Evolutionary conservation across 768 basidiomycete species (phyloP), one percentile per base, ranked within the genome.

Genomic region (Lactarius psammicola): DNA sequence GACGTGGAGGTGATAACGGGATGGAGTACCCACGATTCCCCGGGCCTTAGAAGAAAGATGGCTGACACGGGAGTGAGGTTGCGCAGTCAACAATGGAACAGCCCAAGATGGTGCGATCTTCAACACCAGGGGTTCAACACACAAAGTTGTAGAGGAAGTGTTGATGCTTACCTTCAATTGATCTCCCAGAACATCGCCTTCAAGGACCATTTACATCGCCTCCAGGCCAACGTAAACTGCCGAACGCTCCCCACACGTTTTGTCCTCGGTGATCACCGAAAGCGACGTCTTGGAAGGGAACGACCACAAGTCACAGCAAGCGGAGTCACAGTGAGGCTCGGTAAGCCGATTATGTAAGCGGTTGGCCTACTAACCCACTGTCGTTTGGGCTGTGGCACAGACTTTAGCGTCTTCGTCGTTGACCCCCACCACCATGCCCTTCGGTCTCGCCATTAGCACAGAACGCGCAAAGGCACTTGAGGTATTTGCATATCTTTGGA

Each of bases 361-460:
- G n/a, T n/a, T 58, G 65, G 51, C 38, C 46, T n/a, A n/a, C n/a
- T 46, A 17, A 10, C 23, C 54, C 44, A 58, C 26, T 38, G 10
- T 28, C n/a, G 26, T 15, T 28, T 31, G 34, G 46, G 51, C 38
- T 20, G 53, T 26, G 56, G 40, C 60, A 54, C 61, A 15, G 34
- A 49, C 61, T 36, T n/a, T 11, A 31, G 17, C 31, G 26, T 31
- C 65, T 59, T 62, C 66, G 33, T 62, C 65, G 60, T 62, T 67
- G 56, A 68, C 61, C 30, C 58, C 67, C 11, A 62, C 64, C 49
- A 69, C 59, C 64, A 90, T 90, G 89, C 79, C 86, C 28, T 91
- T 90, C 72, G 89, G 88, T 74, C 82, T 91, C 53, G 87, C 84
- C 53, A 90, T 91, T 75, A 86, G 87, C 64, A 92, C 90, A 70